Evolutionary conservation across 169 alveolate genomes (phyloP).

Genomic region (Prorocentrum cordatum): DNA sequence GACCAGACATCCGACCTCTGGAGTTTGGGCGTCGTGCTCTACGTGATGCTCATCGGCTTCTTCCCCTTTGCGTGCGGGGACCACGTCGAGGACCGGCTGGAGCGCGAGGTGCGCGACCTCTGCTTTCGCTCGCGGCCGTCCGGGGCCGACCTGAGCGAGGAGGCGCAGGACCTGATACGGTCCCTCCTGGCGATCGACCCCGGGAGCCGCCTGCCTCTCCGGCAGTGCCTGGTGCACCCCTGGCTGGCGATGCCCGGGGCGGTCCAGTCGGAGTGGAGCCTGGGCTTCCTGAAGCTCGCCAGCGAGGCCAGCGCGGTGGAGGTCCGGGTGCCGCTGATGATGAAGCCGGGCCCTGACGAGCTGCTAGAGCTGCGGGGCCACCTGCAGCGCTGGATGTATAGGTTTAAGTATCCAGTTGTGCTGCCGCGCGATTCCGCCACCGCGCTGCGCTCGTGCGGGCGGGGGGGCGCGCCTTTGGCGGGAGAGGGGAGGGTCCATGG

Average conservation of each 20-base stretch:
- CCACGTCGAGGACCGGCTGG: conserved; percentile 13
- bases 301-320: conserved; percentile 12
- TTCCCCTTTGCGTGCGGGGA: conserved; percentile 46
- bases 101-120: not conserved
- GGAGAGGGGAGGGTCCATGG: no score
- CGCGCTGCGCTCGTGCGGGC: no score
- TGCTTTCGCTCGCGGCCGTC: conserved; percentile 12
- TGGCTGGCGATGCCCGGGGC: not conserved
- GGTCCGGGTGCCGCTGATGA: conserved; percentile 13
- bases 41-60: conserved; percentile 28
- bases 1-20: conserved; percentile 21
- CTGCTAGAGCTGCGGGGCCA: not conserved
- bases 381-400: conserved; percentile 28
- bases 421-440: no score
- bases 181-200: conserved; percentile 42
- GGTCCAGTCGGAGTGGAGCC: not conserved
- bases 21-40: conserved; percentile 51
- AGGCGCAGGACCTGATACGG: conserved; percentile 27
- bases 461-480: no score
- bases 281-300: conserved; percentile 17
- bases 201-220: conserved; percentile 1
- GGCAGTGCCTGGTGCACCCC: conserved; percentile 27
- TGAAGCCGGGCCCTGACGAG: conserved; percentile 4
- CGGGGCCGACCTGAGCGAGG: conserved; percentile 10
- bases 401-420: no score